Conservation (phyloP, 139 green algal species). For the Micromonas commoda region DNA sequence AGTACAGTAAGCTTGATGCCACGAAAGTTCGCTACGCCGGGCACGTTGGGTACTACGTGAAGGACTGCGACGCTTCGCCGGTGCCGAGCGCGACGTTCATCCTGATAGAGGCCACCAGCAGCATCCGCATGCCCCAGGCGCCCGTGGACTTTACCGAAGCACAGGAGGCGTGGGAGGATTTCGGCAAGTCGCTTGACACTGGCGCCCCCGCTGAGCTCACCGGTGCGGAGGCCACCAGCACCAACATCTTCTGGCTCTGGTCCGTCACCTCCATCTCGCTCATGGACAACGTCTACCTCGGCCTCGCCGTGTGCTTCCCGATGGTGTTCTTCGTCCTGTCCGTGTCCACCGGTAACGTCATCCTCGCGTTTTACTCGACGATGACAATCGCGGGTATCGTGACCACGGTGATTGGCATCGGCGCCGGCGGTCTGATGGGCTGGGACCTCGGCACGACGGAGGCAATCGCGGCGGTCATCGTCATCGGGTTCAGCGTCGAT, state of each 20-base stretch:
- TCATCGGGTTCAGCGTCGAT: conserved; percentile 50
- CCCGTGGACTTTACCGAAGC: conserved; percentile 2
- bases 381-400: conserved; percentile 41
- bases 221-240: neutral
- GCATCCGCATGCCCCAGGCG: conserved; percentile 11
- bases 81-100: neutral
- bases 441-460: conserved; percentile 43
- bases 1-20: neutral
- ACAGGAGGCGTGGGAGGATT: conserved; percentile 9
- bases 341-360: conserved; percentile 40
- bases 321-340: conserved; percentile 43
- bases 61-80: neutral
- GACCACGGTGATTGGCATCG: conserved; percentile 35
- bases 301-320: conserved; percentile 22
- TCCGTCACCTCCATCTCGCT: conserved; percentile 3
- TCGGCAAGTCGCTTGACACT: neutral
- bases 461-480: conserved; percentile 42
- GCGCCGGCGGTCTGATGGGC: conserved; percentile 30
- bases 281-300: conserved; percentile 5
- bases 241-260: conserved; percentile 17
- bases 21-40: conserved; percentile 14
- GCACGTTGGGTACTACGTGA: conserved; percentile 20
- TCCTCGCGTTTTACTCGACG: conserved; percentile 34
- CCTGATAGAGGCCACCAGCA: neutral
- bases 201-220: neutral